Base-by-base conservation (phyloP, 192 early-diverging fungal species). In the Mortierella antarctica region DNA sequence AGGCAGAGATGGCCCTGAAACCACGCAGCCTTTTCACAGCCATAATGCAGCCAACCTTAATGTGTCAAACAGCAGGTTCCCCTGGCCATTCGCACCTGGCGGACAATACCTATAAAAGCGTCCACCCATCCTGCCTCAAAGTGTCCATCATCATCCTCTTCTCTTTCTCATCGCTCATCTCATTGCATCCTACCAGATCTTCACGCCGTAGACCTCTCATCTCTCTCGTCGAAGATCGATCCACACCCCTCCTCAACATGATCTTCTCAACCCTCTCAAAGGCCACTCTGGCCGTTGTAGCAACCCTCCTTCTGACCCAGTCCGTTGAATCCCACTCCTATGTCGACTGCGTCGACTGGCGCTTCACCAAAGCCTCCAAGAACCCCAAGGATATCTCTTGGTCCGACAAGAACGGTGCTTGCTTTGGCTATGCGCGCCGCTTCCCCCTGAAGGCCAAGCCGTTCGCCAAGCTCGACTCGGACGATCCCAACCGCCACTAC, bases 401-500 rank as follows among this genome's bases (percentile, higher is more conserved):
- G 76, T 55, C 49, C 31, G 58, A 79, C 46, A 79, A 79, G 69
- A 61, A 79, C 64, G 76, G 76, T 46, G 52, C 23, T 12, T 79
- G 76, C 69, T 51, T 54, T 40, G 76, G 76, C 31, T 79, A 57
- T 46, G 76, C 76, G 21, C 76, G 76, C 39, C 76, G 76, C 60
- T 79, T 79, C 76, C 76, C 76, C 21, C 7, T 71, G 31, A 65
- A 77, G 46, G 64, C 57, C 44, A 79, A 79, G 69, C 51, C 64
- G 7, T 79, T 79, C 20, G 69, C 68, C 59, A 71, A 71, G 63
- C 61, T 79, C 60, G 76, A 79, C 41, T 71, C 69, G 47, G 68
- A 79, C 18, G 68, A 71, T 51, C 76, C 76, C 62, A 79, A 79
- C 76, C 76, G 76, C 15, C 76, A 79, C 68, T 79, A 79, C 76